Percentiles rank a stretch among this genome's conserved stretches.
Evolutionary conservation across 1,284 basidiomycete genomes (phyloP).

Genomic region (Moniliella sp.): DNA sequence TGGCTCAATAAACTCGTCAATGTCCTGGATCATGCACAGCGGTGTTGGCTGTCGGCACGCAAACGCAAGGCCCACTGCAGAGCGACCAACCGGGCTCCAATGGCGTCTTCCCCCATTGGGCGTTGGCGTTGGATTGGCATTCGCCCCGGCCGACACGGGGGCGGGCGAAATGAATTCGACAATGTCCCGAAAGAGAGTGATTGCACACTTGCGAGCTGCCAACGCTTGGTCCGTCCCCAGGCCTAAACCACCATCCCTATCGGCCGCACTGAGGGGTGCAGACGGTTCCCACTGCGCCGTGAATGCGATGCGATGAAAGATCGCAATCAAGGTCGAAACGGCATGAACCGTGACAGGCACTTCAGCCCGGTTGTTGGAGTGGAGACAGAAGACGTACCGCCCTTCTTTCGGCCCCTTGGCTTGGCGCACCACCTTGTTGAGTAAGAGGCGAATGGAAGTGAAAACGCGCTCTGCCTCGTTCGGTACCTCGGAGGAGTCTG

Average conservation of each 20-base stretch:
- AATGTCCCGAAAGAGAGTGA: constrained; percentile 23
- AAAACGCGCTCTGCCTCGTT: constrained; percentile 1
- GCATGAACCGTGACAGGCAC: constrained; percentile 3
- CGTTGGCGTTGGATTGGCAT: too few species aligned
- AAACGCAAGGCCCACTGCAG: constrained; percentile 74
- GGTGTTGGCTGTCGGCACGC: constrained; percentile 72
- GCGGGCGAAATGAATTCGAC: constrained; percentile 9
- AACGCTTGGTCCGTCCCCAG: too few species aligned
- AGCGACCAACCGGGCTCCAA: constrained; percentile 46
- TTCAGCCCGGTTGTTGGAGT: not conserved
- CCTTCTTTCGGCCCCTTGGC: not conserved
- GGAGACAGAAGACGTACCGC: not conserved
- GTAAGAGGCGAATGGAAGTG: constrained; percentile 1
- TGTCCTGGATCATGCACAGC: constrained; percentile 48
- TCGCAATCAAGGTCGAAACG: constrained; percentile 18
- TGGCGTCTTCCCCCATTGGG: constrained; percentile 39
- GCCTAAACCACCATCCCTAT: too few species aligned
- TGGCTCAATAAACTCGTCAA: constrained; percentile 34
- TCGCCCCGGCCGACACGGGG: not conserved
- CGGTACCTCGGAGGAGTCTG: not conserved
- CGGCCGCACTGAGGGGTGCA: constrained; percentile 6
- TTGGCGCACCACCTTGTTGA: constrained; percentile 1
- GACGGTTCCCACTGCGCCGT: constrained; percentile 15
- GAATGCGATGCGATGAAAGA: constrained; percentile 30
- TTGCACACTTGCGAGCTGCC: constrained; percentile 15